Evolutionary conservation across 352 stramenopile genomes (phyloP).

Genomic region (Pythium utonaiense): DNA sequence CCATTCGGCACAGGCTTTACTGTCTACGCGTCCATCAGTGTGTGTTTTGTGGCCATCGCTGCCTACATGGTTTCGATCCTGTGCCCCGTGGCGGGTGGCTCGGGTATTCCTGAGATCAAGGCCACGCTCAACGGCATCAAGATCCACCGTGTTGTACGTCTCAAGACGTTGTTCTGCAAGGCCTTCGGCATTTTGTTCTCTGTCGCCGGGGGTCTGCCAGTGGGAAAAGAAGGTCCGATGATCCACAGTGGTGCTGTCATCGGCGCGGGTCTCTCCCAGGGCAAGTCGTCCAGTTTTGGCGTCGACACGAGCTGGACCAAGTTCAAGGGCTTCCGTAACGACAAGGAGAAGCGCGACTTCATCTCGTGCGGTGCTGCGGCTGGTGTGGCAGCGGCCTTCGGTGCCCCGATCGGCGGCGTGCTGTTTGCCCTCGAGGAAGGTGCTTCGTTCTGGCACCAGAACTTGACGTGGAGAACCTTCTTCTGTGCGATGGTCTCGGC

Average conservation of each 20-base stretch:
- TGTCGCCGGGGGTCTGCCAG: conserved; percentile 65
- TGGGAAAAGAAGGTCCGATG: conserved; percentile 91
- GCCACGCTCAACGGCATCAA: conserved; percentile 98
- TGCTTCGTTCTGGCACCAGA: conserved; percentile 97
- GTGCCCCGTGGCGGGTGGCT: conserved; percentile 94
- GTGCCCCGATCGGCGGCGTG: conserved; percentile 96
- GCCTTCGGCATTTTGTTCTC: conserved; percentile 89
- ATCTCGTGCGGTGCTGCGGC: conserved; percentile 96
- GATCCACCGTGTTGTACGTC: conserved; percentile 92
- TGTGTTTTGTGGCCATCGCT: conserved; percentile 90
- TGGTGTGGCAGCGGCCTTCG: conserved; percentile 96
- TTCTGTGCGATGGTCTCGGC: conserved; percentile 95
- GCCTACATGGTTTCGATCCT: conserved; percentile 91
- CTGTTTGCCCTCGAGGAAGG: conserved; percentile 98
- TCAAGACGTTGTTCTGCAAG: conserved; percentile 97
- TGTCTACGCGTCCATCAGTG: conserved; percentile 89
- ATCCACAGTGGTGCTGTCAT: conserved; percentile 91
- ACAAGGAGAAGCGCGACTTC: conserved; percentile 96
- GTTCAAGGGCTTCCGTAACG: conserved; percentile 92
- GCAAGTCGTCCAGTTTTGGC: conserved; percentile 86
- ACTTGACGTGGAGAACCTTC: conserved; percentile 97
- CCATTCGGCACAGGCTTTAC: conserved; percentile 80
- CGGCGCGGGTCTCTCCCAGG: conserved; percentile 94
- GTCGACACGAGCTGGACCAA: conserved; percentile 87
- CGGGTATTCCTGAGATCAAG: conserved; percentile 98